phyloP scores from a whole-genome alignment of 306 rosid genomes.

The Rosa multiflora region DNA sequence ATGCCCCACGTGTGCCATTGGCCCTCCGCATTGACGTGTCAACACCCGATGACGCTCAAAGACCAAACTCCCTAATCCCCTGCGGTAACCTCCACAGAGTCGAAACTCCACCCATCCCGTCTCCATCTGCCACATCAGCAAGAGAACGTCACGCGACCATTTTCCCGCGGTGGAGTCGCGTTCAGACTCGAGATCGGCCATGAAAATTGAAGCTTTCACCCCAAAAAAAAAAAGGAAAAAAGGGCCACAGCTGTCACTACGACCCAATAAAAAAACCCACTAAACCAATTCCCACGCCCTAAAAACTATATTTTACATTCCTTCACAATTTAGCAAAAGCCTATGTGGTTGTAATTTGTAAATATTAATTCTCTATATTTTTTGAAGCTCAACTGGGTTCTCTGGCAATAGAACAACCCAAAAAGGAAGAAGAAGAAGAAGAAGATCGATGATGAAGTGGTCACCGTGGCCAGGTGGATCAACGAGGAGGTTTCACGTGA shows the following conservation, averaged over 20 bases:
- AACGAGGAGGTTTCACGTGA: conserved; percentile 42
- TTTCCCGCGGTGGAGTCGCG: not conserved
- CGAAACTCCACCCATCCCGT: not conserved
- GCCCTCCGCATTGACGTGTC: conserved; percentile 6
- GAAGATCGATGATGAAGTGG: conserved; percentile 38
- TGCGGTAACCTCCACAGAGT: not conserved
- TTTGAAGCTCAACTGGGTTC: not conserved
- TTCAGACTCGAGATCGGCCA: not conserved
- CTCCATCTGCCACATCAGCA: not conserved
- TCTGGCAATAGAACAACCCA: not conserved
- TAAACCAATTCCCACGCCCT: not conserved
- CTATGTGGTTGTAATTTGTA: not conserved
- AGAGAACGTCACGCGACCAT: not conserved
- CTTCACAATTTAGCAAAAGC: not conserved
- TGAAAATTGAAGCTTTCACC: not conserved
- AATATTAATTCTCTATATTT: not conserved
- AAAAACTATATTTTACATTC: not conserved
- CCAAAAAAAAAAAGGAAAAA: not conserved
- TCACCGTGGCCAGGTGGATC: conserved; percentile 26
- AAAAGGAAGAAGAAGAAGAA: not conserved
- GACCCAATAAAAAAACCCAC: not conserved
- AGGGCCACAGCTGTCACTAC: conserved; percentile 10
- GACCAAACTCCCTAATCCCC: not conserved
- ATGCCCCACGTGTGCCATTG: not conserved
- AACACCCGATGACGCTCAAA: not conserved